Evolutionary conservation across 108 stramenopile genomes (phyloP), one percentile per base, ranked within the genome.

Genomic region (Cyclotella cryptica): DNA sequence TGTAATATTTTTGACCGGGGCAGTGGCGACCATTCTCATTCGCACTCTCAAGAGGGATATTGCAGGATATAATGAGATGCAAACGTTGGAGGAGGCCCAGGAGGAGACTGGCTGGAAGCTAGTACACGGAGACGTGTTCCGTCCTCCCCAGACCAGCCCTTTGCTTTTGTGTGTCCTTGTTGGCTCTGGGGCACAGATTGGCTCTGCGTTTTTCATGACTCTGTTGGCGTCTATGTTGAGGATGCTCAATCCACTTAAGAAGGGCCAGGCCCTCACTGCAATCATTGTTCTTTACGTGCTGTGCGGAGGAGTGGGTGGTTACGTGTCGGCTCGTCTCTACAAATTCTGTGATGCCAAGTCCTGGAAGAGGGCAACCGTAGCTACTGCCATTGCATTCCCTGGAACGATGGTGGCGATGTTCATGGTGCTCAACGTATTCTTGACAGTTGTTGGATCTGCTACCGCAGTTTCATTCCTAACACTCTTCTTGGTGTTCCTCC

Each of bases 41-140:
- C 94, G 98, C 44, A 94, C 98, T 9, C 93, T 99, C 26, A 81
- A 88, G 46, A 94, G 93, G 85, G 99, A 99, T 77, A 99, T 99
- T 66, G 88, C 95, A 41, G 90, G 91, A 28, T 99, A 98, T 91
- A 99, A 99, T 75, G 99, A 96, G 72, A 74, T 93, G 65, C 86
- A 86, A 53, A 84, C 89, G 26, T 57, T 93, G 43, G 91, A 91
- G 68, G 97, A 96, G 66, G 96, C 93, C 5, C 90, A 93, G 57
- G 98, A 99, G 81, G 98, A 99, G 85, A 92, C 91, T 68, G 98
- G 98, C 5, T 99, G 98, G 98, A 99, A 99, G 85, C 81, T 99
- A 52, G 94, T 99, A 19, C 98, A 99, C 69, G 97, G 96, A 21
- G 98, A 99, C 79, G 98, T 98, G 44, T 98, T 99, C 74, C 93